Base-by-base conservation (phyloP, 75 land plant species). In the Adiantum capillusveneris region DNA sequence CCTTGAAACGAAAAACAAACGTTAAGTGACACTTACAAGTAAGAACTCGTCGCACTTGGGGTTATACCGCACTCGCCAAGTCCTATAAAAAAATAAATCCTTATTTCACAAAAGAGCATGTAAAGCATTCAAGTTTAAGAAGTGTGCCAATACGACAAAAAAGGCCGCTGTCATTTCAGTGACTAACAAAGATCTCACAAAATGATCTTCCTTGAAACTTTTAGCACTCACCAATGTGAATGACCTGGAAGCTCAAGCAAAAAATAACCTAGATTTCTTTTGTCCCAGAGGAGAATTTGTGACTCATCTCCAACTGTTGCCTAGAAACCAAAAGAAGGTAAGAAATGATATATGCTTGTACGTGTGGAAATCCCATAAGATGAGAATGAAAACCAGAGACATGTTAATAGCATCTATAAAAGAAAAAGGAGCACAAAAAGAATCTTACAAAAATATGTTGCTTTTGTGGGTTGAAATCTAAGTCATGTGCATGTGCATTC, bases 271-370 rank as follows among this genome's bases (percentile, higher is more conserved):
- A 78, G 67, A 84, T 58, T 90, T 57, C 90, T 84, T 26, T 86
- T 74, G 63, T 95, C 99, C 99, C 99, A 95, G 25, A 90, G 48
- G 30, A 66, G 80, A 18, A 95, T 82, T 29, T 82, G 77, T 53
- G 83, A 77, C 59, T 86, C 92, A 64, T 95, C 91, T 20, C 84
- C 99, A 65, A 90, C 85, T 34, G 96, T 90, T 17, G 74, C 81
- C 96, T 95, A 69, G 7, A 11, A 58, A 5, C 21, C 49, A n/a
- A 2, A 20, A 46, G n/a, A n/a, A n/a, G n/a, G n/a, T n/a, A n/a
- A n/a, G n/a, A n/a, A n/a, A n/a, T n/a, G n/a, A n/a, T n/a, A n/a
- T n/a, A n/a, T n/a, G n/a, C n/a, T n/a, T n/a, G n/a, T n/a, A n/a
- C n/a, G n/a, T n/a, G n/a, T n/a, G n/a, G n/a, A n/a, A n/a, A n/a